Conservation (phyloP, 2,329 filamentous ascomycete genomes). For the Epichloe coenophiala region DNA sequence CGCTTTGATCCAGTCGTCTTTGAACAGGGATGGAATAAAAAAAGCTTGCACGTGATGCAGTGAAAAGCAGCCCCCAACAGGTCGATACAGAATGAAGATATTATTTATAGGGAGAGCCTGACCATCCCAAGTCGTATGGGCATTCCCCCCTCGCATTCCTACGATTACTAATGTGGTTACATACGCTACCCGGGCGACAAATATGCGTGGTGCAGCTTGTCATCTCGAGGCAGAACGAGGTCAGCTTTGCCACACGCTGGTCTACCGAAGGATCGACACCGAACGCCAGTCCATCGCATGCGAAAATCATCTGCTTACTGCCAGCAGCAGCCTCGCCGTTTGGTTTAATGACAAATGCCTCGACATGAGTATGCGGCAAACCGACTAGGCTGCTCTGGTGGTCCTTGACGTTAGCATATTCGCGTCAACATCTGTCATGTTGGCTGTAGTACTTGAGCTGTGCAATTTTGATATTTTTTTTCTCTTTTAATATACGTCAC, state of each 20-base stretch:
- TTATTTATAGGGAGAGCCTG: too few relatives aligned
- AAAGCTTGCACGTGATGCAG: too few relatives aligned
- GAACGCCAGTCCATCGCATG: background rate
- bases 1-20: too few relatives aligned
- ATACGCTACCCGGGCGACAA: too few relatives aligned
- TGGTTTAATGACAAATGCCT: background rate
- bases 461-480: background rate
- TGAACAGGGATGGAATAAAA: too few relatives aligned
- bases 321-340: background rate
- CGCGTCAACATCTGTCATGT: background rate
- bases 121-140: too few relatives aligned
- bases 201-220: background rate
- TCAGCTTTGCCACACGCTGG: background rate
- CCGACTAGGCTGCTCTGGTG: background rate
- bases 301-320: background rate
- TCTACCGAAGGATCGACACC: background rate
- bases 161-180: too few relatives aligned
- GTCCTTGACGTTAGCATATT: background rate
- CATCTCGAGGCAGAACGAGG: background rate
- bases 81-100: too few relatives aligned
- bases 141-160: too few relatives aligned
- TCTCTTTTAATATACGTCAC: background rate
- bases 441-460: background rate
- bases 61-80: too few relatives aligned
- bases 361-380: background rate